Conservation (phyloP, 495 filamentous ascomycete species). For the Cudoniella acicularis region DNA sequence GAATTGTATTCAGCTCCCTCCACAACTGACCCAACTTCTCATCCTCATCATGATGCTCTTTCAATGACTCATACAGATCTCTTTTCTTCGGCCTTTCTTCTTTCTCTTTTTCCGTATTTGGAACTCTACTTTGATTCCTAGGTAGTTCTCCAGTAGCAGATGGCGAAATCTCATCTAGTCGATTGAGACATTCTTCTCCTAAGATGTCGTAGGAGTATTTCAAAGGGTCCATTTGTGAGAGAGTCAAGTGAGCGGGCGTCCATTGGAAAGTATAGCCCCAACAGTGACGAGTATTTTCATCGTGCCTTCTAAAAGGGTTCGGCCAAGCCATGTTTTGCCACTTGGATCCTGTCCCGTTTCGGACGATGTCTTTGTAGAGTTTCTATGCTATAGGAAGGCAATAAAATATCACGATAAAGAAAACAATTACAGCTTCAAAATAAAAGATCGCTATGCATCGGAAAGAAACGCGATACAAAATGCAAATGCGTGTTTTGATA, state of each 20-base stretch:
- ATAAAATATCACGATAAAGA: background rate
- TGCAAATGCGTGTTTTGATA: background rate
- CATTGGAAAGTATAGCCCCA: slow-evolving; percentile 73
- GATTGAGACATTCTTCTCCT: slow-evolving; percentile 59
- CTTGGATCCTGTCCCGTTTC: background rate
- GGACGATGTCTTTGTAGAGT: background rate
- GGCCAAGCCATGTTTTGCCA: slow-evolving; percentile 32
- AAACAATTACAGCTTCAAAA: background rate
- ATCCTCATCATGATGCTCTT: slow-evolving; percentile 53
- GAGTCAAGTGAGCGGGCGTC: slow-evolving; percentile 60
- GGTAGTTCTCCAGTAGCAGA: slow-evolving; percentile 18
- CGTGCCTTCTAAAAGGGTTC: slow-evolving; percentile 29
- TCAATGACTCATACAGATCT: slow-evolving; percentile 62
- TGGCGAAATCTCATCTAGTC: slow-evolving; percentile 54
- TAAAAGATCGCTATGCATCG: background rate
- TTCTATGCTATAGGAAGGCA: background rate
- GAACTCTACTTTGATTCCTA: slow-evolving; percentile 16
- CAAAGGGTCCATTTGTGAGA: slow-evolving; percentile 56
- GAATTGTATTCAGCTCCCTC: slow-evolving; percentile 65
- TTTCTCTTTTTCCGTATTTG: slow-evolving; percentile 17
- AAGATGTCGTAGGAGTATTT: slow-evolving; percentile 65
- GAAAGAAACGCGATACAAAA: background rate
- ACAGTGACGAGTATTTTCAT: slow-evolving; percentile 28
- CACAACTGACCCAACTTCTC: slow-evolving; percentile 58
- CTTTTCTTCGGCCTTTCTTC: slow-evolving; percentile 21